Evolutionary conservation across 169 alveolate genomes (phyloP), one percentile per base, ranked within the genome.

Genomic region (Plasmodium knowlesi): DNA sequence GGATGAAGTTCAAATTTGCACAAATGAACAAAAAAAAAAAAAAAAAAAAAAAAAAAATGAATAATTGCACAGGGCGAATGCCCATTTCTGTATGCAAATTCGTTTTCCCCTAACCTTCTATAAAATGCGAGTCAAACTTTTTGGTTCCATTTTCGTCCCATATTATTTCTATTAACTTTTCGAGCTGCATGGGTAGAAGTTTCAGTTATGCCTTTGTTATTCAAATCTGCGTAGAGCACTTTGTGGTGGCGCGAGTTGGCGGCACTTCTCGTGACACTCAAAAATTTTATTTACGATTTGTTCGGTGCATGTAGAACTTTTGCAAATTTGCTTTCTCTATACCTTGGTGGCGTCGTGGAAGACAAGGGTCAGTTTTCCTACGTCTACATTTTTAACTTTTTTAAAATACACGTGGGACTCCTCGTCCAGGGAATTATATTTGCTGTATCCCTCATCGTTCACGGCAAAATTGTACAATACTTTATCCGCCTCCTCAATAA

Each of bases 111-210:
- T 22, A n/a, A 89, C 94, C 94, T 78, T 79, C 74, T 57, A 89
- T 78, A 37, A 89, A 89, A 46, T 78, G 12, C 4, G 83, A 73
- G 39, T 89, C 94, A 39, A 89, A 79, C 5, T 71, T 67, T 41
- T 80, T 89, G 61, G 83, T 39, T 46, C 94, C 94, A 79, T 89
- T 89, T 54, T 57, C 83, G 12, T 89, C 83, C 94, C 94, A 89
- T 41, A 89, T 57, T 5, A 61, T 34, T n/a, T 57, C 61, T 79
- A 89, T 30, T 67, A 89, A 34, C 32, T 54, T 80, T 57, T 79
- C 90, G 70, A 79, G 54, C 94, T 89, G 71, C 67, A 25, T 76
- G 80, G 54, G 22, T 34, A 76, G 71, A 79, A 79, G 25, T 57
- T 34, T 4, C 34, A 54, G 22, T 12, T 54, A 30, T 82, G n/a